phyloP scores from a whole-genome alignment of 2,329 filamentous ascomycete species.

The Bipolaris zeicola region DNA sequence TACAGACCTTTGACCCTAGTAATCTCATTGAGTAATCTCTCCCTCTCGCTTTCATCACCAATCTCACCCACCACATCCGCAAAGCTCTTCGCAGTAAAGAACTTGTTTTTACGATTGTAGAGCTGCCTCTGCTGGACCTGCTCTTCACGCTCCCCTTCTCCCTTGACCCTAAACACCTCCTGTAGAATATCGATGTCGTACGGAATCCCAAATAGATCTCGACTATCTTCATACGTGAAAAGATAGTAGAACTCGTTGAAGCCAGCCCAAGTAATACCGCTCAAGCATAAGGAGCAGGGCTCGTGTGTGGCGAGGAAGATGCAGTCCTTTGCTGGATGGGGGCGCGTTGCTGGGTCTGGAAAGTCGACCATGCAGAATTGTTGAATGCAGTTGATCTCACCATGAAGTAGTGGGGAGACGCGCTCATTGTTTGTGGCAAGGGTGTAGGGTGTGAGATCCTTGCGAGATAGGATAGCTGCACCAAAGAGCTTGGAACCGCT shows the following conservation, averaged over 20 bases:
- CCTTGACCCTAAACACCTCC: conserved; percentile 60
- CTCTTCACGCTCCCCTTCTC: conserved; percentile 26
- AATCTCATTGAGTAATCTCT: conserved; percentile 47
- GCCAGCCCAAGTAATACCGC: conserved; percentile 63
- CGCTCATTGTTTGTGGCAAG: conserved; percentile 64
- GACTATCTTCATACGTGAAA: conserved; percentile 64
- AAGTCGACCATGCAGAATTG: conserved; percentile 56
- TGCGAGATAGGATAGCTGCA: conserved; percentile 58
- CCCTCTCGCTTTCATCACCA: conserved; percentile 5
- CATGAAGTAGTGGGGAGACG: conserved; percentile 61
- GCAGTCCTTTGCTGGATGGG: conserved; percentile 56
- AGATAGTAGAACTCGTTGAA: conserved; percentile 64
- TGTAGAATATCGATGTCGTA: conserved; percentile 64
- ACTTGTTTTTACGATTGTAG: conserved; percentile 63
- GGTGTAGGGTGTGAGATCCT: conserved; percentile 52
- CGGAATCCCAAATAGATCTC: conserved; percentile 62
- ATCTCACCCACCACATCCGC: conserved; percentile 31
- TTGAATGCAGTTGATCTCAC: conserved; percentile 67
- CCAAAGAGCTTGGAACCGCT: conserved; percentile 64
- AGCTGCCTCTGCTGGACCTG: conserved; percentile 51
- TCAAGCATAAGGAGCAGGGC: conserved; percentile 64
- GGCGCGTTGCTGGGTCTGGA: conserved; percentile 39
- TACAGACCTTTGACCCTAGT: conserved; percentile 55
- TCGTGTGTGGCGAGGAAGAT: conserved; percentile 65
- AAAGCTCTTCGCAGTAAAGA: conserved; percentile 50